Conservation (phyloP, 371 early-diverging fungal species). For the Syncephalis fuscata region DNA sequence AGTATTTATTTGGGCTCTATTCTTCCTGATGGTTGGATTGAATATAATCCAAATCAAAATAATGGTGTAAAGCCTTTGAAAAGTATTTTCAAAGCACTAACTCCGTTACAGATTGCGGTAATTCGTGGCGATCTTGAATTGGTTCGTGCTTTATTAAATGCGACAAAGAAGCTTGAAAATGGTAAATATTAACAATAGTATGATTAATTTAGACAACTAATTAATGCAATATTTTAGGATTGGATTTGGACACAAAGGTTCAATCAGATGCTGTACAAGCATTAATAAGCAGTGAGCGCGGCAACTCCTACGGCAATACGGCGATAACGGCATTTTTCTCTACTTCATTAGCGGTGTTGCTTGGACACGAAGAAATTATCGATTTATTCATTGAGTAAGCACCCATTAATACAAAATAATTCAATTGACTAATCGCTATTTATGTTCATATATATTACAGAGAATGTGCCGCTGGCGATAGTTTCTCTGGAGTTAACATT, state of each 20-base stretch:
- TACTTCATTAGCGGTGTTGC: not conserved
- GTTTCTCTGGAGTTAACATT: slow-evolving; percentile 1
- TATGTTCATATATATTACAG: too few species aligned
- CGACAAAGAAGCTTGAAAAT: not conserved
- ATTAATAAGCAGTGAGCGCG: not conserved
- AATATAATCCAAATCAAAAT: too few species aligned
- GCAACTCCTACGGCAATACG: not conserved
- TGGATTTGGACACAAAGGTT: not conserved
- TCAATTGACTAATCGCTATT: not conserved
- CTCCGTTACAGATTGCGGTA: too few species aligned
- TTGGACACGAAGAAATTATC: slow-evolving; percentile 1
- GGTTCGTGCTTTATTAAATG: too few species aligned
- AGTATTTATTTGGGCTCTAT: not conserved
- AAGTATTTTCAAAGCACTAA: too few species aligned
- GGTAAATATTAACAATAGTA: not conserved
- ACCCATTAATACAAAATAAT: not conserved
- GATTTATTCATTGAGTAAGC: slow-evolving; percentile 6
- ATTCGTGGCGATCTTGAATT: too few species aligned
- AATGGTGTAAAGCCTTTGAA: too few species aligned
- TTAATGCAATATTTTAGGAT: not conserved
- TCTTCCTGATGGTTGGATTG: not conserved
- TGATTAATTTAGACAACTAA: not conserved
- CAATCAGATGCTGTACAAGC: not conserved
- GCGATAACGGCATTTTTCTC: not conserved
- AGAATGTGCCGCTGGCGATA: not conserved